Evolutionary conservation across 805 yeast species (phyloP).

Genomic region (Priceomyces haplophilus): DNA sequence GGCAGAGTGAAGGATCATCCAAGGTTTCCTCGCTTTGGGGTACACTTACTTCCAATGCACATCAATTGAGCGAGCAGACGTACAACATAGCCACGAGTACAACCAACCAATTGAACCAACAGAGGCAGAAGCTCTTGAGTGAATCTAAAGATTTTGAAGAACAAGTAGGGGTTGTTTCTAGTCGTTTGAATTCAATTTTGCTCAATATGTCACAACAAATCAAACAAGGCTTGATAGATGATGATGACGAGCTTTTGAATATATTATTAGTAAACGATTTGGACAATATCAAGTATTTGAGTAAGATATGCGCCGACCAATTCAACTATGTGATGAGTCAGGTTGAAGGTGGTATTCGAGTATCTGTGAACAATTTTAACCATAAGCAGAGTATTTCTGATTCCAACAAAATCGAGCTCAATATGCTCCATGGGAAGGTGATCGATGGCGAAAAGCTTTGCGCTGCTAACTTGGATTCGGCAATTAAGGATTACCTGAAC

Average conservation of each 20-base stretch:
- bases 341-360: constrained; percentile 73
- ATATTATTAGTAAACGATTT: constrained; percentile 61
- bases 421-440: constrained; percentile 70
- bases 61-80: constrained; percentile 48
- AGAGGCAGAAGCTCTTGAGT: constrained; percentile 34
- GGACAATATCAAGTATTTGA: constrained; percentile 48
- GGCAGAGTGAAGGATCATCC: constrained; percentile 66
- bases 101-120: constrained; percentile 38
- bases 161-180: constrained; percentile 27
- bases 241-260: constrained; percentile 46
- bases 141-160: constrained; percentile 21
- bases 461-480: constrained; percentile 78
- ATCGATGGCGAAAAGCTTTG: constrained; percentile 87
- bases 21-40: constrained; percentile 69
- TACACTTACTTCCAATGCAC: constrained; percentile 54
- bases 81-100: constrained; percentile 47
- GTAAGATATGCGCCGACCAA: constrained; percentile 46
- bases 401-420: constrained; percentile 45
- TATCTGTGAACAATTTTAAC: constrained; percentile 52
- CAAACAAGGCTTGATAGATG: constrained; percentile 53
- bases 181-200: constrained; percentile 31
- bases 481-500: constrained; percentile 46
- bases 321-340: constrained; percentile 66
- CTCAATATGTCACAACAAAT: constrained; percentile 39
- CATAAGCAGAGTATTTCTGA: constrained; percentile 22